Percentiles rank a stretch among this genome's conserved stretches.
These are phyloP conservation scores for Pseudocercospora cruenta DNA, from an alignment of 2,329 filamentous ascomycete genomes.

Conservation along the genomic window DNA sequence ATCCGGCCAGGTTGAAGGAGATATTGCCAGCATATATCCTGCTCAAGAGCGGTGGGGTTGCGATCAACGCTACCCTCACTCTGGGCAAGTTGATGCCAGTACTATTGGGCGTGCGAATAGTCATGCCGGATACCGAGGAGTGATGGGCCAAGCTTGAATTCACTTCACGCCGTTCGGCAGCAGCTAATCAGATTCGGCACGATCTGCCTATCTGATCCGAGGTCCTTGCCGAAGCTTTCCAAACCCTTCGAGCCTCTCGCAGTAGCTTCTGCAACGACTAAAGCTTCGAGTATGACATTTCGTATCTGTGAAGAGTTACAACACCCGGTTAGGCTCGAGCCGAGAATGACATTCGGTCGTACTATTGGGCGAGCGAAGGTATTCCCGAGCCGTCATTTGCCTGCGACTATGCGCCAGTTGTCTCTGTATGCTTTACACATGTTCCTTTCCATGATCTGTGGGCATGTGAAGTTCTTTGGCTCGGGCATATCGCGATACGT, in stretches of 20 bases:
- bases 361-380: too few relatives aligned
- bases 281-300: too few relatives aligned
- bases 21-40: background rate
- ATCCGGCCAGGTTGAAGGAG: background rate
- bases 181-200: slow-evolving; percentile 6
- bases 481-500: too few relatives aligned
- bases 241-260: background rate
- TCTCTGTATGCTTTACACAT: too few relatives aligned
- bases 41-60: background rate
- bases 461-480: too few relatives aligned
- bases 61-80: background rate
- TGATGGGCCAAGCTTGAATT: background rate
- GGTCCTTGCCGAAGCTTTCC: background rate
- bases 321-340: too few relatives aligned
- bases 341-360: too few relatives aligned
- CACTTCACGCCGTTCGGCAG: slow-evolving; percentile 4
- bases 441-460: too few relatives aligned
- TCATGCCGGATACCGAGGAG: background rate
- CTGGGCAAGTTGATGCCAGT: background rate
- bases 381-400: too few relatives aligned
- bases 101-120: background rate
- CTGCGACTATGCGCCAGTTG: too few relatives aligned
- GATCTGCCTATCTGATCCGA: slow-evolving; percentile 10
- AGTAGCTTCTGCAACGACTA: background rate
- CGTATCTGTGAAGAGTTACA: too few relatives aligned